These are phyloP conservation scores for Podaxis sp. DNA, from an alignment of 768 basidiomycete species.

Conservation along the genomic window DNA sequence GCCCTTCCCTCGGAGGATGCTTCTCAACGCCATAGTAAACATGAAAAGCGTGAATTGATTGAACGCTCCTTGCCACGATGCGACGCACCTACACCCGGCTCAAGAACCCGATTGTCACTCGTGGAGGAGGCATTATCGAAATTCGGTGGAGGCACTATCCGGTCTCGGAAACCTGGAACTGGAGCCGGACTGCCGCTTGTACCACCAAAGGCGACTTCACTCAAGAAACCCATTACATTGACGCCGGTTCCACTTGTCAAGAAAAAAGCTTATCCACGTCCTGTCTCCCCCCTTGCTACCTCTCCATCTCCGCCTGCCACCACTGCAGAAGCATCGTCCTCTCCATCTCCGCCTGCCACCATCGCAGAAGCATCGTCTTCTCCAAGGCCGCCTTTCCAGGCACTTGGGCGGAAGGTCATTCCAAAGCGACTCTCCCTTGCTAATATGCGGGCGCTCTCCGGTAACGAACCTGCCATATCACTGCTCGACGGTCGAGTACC, in stretches of 20 bases:
- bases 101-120: conserved; percentile 45
- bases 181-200: background rate
- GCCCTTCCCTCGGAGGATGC: background rate
- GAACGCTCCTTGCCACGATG: conserved; percentile 51
- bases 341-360: conserved; percentile 15
- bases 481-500: conserved; percentile 3
- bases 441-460: conserved; percentile 1
- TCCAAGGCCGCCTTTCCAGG: background rate
- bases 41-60: conserved; percentile 33
- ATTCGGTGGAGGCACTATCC: conserved; percentile 32
- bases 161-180: conserved; percentile 19
- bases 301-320: conserved; percentile 13
- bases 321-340: background rate
- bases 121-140: conserved; percentile 43
- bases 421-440: conserved; percentile 3
- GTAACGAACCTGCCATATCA: conserved; percentile 3
- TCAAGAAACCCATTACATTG: conserved; percentile 11
- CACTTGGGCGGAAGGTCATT: background rate
- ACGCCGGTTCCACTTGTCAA: conserved; percentile 11
- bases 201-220: background rate
- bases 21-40: background rate
- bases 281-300: conserved; percentile 11
- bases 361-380: conserved; percentile 4
- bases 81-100: conserved; percentile 64
- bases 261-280: conserved; percentile 20